Conservation (phyloP, 257 asterid species). For the Solanum appendiculatum region DNA sequence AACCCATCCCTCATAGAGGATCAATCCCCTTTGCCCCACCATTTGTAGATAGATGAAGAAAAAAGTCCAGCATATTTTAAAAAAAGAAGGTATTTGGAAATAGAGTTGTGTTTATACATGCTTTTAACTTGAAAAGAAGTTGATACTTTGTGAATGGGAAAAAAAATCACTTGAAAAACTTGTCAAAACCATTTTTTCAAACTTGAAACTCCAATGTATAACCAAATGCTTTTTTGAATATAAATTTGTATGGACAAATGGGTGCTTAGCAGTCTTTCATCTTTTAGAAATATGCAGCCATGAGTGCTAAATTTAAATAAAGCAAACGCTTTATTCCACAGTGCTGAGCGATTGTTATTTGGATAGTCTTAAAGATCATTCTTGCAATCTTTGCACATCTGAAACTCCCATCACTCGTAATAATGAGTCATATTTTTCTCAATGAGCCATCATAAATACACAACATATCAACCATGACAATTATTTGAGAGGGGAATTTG, state of each 20-base stretch:
- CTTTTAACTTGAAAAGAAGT: neutral
- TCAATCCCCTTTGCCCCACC: neutral
- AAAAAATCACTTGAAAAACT: neutral
- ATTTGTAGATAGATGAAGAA: neutral
- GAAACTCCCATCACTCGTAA: neutral
- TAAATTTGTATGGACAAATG: neutral
- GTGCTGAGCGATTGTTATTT: neutral
- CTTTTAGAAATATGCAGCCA: neutral
- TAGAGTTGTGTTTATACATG: neutral
- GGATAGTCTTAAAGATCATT: neutral
- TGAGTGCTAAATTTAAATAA: neutral
- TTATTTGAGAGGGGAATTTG: neutral
- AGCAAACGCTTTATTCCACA: neutral
- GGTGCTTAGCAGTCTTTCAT: neutral
- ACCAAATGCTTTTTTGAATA: neutral
- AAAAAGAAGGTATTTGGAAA: neutral
- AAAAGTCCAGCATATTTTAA: neutral
- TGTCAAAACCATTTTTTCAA: neutral
- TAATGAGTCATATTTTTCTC: neutral
- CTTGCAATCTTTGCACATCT: neutral
- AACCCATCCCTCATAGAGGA: neutral
- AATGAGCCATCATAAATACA: neutral
- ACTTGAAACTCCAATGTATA: neutral
- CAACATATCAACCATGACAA: neutral
- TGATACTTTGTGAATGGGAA: neutral